Evolutionary conservation across 2,329 filamentous ascomycete species (phyloP).

Genomic region (Aspergillus sp.): DNA sequence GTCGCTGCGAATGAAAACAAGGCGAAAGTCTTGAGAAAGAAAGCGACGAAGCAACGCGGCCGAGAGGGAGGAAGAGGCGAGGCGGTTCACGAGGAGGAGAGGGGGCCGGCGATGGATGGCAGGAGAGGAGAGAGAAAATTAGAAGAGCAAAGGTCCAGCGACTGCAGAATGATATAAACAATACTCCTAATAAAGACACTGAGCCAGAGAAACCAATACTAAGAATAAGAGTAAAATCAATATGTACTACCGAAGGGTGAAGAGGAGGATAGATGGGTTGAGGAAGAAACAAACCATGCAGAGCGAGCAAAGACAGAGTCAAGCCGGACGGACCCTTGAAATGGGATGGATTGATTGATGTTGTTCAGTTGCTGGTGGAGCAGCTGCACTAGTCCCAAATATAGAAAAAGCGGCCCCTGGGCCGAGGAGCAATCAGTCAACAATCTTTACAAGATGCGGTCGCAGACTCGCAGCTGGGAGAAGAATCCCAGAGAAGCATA

Average conservation of each 20-base stretch:
- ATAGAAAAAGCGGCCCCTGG: conserved; percentile 15
- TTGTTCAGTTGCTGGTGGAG: conserved; percentile 12
- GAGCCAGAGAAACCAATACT: conserved; percentile 13
- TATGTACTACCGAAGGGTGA: conserved; percentile 9
- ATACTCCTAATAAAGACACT: conserved; percentile 9
- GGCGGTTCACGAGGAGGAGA: conserved; percentile 9
- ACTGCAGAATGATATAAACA: not conserved
- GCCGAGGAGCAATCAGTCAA: not conserved
- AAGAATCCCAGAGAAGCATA: not conserved
- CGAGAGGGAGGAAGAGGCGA: not conserved
- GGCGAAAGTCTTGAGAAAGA: conserved; percentile 3
- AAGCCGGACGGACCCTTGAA: conserved; percentile 7
- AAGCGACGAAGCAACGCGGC: conserved; percentile 3
- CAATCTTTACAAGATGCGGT: not conserved
- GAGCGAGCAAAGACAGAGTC: conserved; percentile 2
- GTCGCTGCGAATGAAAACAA: not conserved
- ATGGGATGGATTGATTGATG: conserved; percentile 5
- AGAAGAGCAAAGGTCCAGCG: not conserved
- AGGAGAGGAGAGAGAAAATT: conserved; percentile 8
- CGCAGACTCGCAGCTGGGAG: not conserved
- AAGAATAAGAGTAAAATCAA: conserved; percentile 14
- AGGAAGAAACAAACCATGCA: conserved; percentile 6
- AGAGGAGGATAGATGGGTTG: not conserved
- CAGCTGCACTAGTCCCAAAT: conserved; percentile 15
- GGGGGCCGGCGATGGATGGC: not conserved